These are phyloP conservation scores for Kwoniella newhampshirensis DNA, from an alignment of 768 basidiomycete genomes.

Conservation along the genomic window DNA sequence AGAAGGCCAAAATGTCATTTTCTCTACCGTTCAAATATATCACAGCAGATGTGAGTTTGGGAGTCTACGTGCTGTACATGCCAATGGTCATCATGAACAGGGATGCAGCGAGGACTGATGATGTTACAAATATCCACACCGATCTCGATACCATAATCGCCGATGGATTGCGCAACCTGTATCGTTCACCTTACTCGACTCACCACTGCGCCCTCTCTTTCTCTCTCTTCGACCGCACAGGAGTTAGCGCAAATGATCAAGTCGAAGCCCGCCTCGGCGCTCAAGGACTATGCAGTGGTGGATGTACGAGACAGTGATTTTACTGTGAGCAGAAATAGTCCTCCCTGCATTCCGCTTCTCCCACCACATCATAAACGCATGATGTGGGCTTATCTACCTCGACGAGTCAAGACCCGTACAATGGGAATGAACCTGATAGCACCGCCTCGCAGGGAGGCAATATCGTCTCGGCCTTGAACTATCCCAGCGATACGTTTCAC, in stretches of 20 bases:
- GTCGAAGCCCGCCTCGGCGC: conserved; percentile 21
- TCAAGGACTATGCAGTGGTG: conserved; percentile 40
- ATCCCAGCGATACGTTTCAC: conserved; percentile 45
- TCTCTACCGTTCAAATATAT: conserved; percentile 45
- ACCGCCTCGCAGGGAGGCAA: conserved; percentile 53
- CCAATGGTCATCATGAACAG: no score
- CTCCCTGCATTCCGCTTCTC: background rate
- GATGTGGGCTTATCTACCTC: no score
- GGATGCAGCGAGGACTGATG: no score
- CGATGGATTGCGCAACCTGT: no score
- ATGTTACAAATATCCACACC: no score
- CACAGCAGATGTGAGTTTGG: conserved; percentile 33
- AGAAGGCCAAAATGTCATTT: conserved; percentile 36
- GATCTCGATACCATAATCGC: no score
- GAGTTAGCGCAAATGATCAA: conserved; percentile 50
- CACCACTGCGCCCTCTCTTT: no score
- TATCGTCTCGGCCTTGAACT: conserved; percentile 47
- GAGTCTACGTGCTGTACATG: background rate
- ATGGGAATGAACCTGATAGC: no score
- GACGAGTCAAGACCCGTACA: no score
- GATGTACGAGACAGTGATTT: conserved; percentile 52
- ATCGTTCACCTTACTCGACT: no score
- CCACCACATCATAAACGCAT: no score
- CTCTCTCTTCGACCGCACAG: conserved; percentile 10
- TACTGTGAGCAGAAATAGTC: conserved; percentile 25